Conservation (phyloP, 768 basidiomycete genomes). For the Kwoniella dejecticola region DNA sequence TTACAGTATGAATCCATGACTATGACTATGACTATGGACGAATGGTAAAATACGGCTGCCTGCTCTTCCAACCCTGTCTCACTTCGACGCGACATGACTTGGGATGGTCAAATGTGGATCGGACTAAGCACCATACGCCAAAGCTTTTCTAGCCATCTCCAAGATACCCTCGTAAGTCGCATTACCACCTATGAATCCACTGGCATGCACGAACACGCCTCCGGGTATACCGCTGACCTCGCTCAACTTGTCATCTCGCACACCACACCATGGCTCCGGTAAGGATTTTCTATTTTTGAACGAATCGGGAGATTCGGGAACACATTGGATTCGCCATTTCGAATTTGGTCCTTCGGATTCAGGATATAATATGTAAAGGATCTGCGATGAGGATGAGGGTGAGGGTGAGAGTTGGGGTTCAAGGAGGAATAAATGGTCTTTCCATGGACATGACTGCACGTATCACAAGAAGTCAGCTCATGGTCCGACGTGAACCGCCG, state of each 20-base stretch:
- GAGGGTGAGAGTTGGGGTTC: conserved; percentile 63
- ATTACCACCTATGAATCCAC: conserved; percentile 90
- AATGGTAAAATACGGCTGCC: no score
- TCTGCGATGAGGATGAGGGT: conserved; percentile 59
- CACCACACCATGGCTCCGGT: conserved; percentile 89
- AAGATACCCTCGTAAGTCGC: conserved; percentile 86
- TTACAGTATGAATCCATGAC: no score
- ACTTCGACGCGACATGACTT: no score
- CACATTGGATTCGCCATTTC: conserved; percentile 88
- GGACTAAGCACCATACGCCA: conserved; percentile 12
- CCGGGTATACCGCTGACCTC: conserved; percentile 73
- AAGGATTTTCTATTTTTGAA: conserved; percentile 90
- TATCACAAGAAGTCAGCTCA: no score
- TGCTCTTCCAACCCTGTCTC: no score
- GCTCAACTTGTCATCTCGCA: conserved; percentile 77
- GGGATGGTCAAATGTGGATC: no score
- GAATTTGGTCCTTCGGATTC: conserved; percentile 65
- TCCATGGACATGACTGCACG: conserved; percentile 54
- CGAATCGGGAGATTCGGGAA: conserved; percentile 75
- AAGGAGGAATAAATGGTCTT: conserved; percentile 89
- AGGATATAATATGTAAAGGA: conserved; percentile 85
- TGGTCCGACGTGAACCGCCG: no score
- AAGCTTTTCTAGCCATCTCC: conserved; percentile 66
- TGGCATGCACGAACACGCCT: conserved; percentile 90
- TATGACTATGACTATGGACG: no score